Percentiles rank a stretch among this genome's conserved stretches.
These are phyloP conservation scores for Boletus sp. DNA, from an alignment of 1,284 basidiomycete species.

Conservation along the genomic window DNA sequence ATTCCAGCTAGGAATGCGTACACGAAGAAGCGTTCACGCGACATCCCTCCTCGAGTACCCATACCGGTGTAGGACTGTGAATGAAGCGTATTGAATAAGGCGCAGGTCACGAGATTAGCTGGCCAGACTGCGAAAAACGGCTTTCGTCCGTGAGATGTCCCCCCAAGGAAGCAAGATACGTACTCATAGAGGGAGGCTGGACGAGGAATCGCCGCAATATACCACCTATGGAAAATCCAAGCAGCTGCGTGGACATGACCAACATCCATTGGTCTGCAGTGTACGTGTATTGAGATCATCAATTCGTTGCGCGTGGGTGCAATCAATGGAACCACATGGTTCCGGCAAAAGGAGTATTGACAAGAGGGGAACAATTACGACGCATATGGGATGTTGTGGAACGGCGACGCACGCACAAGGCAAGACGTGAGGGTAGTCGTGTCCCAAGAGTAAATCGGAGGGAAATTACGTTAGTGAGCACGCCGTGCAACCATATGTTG, in stretches of 20 bases:
- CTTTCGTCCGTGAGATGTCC: background rate
- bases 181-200: constrained; percentile 82
- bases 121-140: constrained; percentile 67
- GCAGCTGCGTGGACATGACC: constrained; percentile 81
- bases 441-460: background rate
- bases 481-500: no score
- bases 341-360: background rate
- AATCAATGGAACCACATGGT: background rate
- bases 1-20: constrained; percentile 54
- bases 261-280: constrained; percentile 67
- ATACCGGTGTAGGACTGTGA: constrained; percentile 57
- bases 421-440: background rate
- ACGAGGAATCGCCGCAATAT: constrained; percentile 73
- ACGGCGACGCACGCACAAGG: no score
- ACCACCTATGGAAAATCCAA: constrained; percentile 86
- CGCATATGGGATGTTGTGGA: background rate
- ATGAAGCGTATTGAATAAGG: constrained; percentile 77
- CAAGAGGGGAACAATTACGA: background rate
- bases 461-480: background rate
- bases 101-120: constrained; percentile 73
- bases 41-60: constrained; percentile 61
- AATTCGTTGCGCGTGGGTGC: background rate
- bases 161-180: constrained; percentile 12
- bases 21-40: constrained; percentile 74
- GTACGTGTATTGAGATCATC: background rate